Conservation (phyloP, 2,329 filamentous ascomycete species). For the Dryadomyces sulphureus region DNA sequence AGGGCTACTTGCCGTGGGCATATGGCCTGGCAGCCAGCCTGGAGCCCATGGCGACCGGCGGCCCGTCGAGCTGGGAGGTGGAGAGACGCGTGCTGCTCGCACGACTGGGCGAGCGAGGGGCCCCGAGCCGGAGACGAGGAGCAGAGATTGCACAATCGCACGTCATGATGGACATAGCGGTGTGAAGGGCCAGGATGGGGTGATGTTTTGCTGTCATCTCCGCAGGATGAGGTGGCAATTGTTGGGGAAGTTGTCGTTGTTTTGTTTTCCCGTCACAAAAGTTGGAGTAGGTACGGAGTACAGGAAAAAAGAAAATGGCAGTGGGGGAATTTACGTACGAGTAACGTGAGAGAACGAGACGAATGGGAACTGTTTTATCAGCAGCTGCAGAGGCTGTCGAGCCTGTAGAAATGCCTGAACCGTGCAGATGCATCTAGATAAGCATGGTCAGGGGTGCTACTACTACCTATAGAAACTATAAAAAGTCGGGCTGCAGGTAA, state of each 20-base stretch:
- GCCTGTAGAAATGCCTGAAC: not conserved
- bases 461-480: too few species aligned
- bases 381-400: not conserved
- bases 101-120: not conserved
- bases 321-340: too few species aligned
- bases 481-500: not conserved
- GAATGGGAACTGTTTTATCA: not conserved
- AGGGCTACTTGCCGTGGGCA: conserved; percentile 13
- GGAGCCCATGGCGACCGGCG: not conserved
- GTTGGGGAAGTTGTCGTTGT: too few species aligned
- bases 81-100: not conserved
- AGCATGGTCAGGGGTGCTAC: not conserved
- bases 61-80: not conserved
- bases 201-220: not conserved
- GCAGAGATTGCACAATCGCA: too few species aligned
- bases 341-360: too few species aligned
- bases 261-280: too few species aligned
- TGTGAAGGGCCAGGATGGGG: not conserved
- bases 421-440: not conserved
- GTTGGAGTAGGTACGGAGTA: too few species aligned
- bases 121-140: too few species aligned
- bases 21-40: conserved; percentile 14
- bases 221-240: not conserved
- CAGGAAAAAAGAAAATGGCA: too few species aligned
- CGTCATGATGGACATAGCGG: too few species aligned